Base-by-base conservation (phyloP, 352 stramenopile species). In the Phytophthora megakarya region DNA sequence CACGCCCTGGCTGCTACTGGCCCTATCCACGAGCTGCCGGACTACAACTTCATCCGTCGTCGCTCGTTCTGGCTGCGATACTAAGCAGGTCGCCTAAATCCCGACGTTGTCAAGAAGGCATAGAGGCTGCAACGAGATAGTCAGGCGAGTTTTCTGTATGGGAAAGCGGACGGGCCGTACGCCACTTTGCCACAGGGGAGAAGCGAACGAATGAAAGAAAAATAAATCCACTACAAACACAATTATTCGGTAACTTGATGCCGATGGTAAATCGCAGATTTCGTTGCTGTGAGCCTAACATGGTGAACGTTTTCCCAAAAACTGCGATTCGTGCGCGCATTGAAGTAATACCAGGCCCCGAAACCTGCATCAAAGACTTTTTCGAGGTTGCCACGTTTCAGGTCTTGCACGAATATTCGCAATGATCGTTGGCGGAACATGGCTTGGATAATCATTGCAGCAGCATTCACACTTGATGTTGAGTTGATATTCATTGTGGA, bases 41-140 rank as follows among this genome's bases (percentile, higher is more conserved):
- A 99, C 80, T 99, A 99, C 93, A 99, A 98, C 80, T 99, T 98
- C 84, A 98, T 99, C 82, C 93, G 98, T 81, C 90, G 97, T 78
- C 92, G 98, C 74, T 99, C 97, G 54, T 99, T 98, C 95, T 99
- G 97, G 96, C 78, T 98, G 73, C 86, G 87, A 78, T 94, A 93
- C 88, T 97, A 92, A 84, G 66, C 57, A 33, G 33, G 16, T 56
- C 42, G 52, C 26, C 45, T 59, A 33, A 26, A 72, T 68, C 61
- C 58, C 49, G 32, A 50, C 57, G 59, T 74, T 52, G 67, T 76
- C 46, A 59, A 70, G 71, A 59, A 61, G 54, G 65, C 65, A 66
- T 70, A 67, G 70, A 65, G 57, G 58, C 49, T 70, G 50, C 54
- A 61, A 61, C 47, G 43, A 77, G 44, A 67, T 61, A 65, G 61